Conservation (phyloP, 805 yeast species). For the Wickerhamomyces sydowiorum region DNA sequence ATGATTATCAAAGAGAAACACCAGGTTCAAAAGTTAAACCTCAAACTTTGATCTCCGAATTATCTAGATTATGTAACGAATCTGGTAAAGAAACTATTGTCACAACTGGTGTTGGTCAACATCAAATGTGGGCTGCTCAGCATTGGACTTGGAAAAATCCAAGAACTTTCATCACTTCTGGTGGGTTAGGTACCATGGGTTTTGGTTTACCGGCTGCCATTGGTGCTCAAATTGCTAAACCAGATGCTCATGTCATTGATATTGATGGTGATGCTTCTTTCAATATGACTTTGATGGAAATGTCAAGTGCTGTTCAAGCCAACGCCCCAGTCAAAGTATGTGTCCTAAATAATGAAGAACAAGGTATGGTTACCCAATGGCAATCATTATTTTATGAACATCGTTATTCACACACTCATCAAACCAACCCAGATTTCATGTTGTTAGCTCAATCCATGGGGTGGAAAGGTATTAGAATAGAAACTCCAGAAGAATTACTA, state of each 20-base stretch:
- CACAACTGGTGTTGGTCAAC: conserved; percentile 99
- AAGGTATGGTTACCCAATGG: conserved; percentile 99
- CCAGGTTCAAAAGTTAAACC: conserved; percentile 83
- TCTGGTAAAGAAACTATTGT: conserved; percentile 73
- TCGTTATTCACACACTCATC: conserved; percentile 98
- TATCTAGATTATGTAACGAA: conserved; percentile 63
- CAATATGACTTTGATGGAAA: conserved; percentile 93
- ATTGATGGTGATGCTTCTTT: conserved; percentile 99
- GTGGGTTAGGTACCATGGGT: conserved; percentile 99
- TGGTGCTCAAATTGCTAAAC: conserved; percentile 96
- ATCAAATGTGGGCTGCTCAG: conserved; percentile 99
- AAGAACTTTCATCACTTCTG: conserved; percentile 93
- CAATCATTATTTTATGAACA: conserved; percentile 95
- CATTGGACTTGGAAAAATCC: conserved; percentile 93
- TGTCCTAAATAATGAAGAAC: conserved; percentile 94
- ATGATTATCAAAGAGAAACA: conserved; percentile 73
- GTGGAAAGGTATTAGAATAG: conserved; percentile 71
- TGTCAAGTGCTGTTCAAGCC: conserved; percentile 92
- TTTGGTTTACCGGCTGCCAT: conserved; percentile 96
- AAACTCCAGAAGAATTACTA: conserved; percentile 60
- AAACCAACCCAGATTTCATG: conserved; percentile 88
- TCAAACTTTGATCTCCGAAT: conserved; percentile 80
- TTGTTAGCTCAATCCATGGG: conserved; percentile 95
- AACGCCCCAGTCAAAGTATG: conserved; percentile 84
- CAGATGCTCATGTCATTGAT: conserved; percentile 92